phyloP scores from a whole-genome alignment of 2,329 filamentous ascomycete genomes.

The Mycosphaerella sp. region DNA sequence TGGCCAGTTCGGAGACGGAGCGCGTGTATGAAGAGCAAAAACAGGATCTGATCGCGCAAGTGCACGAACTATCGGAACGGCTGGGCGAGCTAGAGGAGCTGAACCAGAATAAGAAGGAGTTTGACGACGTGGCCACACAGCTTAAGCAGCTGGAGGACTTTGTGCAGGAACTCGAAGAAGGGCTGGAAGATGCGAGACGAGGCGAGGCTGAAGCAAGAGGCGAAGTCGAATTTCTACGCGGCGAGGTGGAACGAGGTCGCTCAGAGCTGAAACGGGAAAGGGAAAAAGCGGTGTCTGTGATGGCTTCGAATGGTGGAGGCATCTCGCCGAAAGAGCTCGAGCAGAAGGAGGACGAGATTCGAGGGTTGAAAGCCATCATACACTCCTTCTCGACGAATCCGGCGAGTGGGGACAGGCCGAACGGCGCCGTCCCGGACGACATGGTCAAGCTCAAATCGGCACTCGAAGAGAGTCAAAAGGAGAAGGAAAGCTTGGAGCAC shows the following conservation, averaged over 20 bases:
- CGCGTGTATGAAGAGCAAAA: conserved; percentile 93
- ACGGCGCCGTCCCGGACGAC: conserved; percentile 35
- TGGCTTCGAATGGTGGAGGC: conserved; percentile 36
- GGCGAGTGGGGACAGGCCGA: conserved; percentile 28
- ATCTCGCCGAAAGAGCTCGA: conserved; percentile 66
- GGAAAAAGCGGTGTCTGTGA: conserved; percentile 65
- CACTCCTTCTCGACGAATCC: conserved; percentile 83
- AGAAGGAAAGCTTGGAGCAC: conserved; percentile 78
- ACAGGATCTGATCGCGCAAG: conserved; percentile 74
- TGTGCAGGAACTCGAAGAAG: conserved; percentile 94
- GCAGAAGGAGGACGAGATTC: conserved; percentile 94
- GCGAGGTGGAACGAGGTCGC: conserved; percentile 86
- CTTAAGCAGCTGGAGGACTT: conserved; percentile 93
- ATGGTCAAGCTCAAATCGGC: conserved; percentile 53
- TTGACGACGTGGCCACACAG: conserved; percentile 83
- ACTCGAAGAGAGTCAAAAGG: conserved; percentile 68
- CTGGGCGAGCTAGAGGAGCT: conserved; percentile 79
- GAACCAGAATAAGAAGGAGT: conserved; percentile 77
- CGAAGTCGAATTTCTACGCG: conserved; percentile 90
- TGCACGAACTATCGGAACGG: conserved; percentile 65
- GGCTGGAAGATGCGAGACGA: conserved; percentile 84
- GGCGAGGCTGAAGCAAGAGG: conserved; percentile 93
- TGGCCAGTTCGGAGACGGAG: conserved; percentile 92
- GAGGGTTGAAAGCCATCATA: conserved; percentile 94
- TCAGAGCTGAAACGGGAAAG: conserved; percentile 82